Conservation (phyloP, 2,329 filamentous ascomycete species). For the Thielaviopsis punctulata region DNA sequence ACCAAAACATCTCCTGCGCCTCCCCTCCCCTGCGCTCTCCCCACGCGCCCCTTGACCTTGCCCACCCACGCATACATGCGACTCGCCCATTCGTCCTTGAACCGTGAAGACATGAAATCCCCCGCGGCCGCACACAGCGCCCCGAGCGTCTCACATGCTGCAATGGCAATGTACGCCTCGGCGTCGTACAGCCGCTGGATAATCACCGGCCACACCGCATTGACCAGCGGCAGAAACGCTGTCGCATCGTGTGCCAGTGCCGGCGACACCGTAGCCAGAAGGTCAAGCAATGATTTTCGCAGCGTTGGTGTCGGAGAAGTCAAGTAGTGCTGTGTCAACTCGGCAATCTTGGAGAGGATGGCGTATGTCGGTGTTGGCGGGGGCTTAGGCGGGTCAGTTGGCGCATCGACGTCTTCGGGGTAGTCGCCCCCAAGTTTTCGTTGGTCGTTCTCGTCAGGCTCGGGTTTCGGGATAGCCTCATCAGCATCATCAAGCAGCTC, state of each 20-base stretch:
- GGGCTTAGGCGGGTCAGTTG: constrained; percentile 31
- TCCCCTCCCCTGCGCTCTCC: constrained; percentile 4
- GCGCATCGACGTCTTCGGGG: constrained; percentile 20
- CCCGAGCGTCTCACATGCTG: constrained; percentile 51
- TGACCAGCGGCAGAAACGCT: constrained; percentile 73
- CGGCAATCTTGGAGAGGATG: constrained; percentile 66
- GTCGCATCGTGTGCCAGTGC: constrained; percentile 62
- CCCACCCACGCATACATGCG: constrained; percentile 25
- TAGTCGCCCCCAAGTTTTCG: constrained; percentile 16
- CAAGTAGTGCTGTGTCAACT: constrained; percentile 76
- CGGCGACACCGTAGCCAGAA: constrained; percentile 56
- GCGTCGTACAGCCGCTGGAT: constrained; percentile 47
- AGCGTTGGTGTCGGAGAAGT: constrained; percentile 68
- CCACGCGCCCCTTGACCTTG: constrained; percentile 25
- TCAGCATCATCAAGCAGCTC: constrained; percentile 13
- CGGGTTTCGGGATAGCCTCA: constrained; percentile 14
- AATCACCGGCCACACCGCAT: constrained; percentile 78
- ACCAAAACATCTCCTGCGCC: neutral
- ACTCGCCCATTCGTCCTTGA: constrained; percentile 55
- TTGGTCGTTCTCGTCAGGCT: constrained; percentile 13
- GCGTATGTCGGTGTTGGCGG: constrained; percentile 63
- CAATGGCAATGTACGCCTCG: constrained; percentile 51
- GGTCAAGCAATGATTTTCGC: constrained; percentile 58
- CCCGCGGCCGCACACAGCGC: constrained; percentile 56
- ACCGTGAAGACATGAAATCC: constrained; percentile 61